Percentiles rank a stretch among this genome's conserved stretches.
Conservation (phyloP, 805 yeast genomes). For the Cyberlindnera amylophila region DNA sequence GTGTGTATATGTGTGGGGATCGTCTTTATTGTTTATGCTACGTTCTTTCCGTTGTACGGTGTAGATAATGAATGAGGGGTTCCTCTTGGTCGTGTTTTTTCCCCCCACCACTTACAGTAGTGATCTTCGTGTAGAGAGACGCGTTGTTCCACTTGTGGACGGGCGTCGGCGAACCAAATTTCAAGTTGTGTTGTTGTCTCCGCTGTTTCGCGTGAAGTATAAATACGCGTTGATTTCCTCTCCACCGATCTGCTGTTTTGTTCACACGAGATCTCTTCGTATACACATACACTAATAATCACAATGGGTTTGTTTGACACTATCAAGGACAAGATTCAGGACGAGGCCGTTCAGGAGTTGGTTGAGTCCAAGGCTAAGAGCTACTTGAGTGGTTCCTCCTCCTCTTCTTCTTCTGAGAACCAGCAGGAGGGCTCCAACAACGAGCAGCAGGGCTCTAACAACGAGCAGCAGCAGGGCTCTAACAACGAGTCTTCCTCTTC, state of each 20-base stretch:
- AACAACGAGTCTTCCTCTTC: too few species aligned
- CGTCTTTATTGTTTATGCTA: too few species aligned
- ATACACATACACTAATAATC: background rate
- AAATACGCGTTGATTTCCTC: constrained; percentile 1
- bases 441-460: background rate
- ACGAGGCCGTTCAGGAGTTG: constrained; percentile 15
- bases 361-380: constrained; percentile 13
- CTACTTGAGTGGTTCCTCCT: constrained; percentile 9
- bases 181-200: constrained; percentile 4
- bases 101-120: too few species aligned
- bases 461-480: background rate
- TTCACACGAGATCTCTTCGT: too few species aligned
- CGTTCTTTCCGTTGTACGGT: background rate
- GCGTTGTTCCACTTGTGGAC: too few species aligned
- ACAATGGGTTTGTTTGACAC: constrained; percentile 24
- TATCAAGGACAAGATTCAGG: constrained; percentile 18
- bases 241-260: too few species aligned
- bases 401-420: background rate
- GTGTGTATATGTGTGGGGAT: background rate
- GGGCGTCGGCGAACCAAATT: constrained; percentile 5
- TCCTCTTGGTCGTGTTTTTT: too few species aligned
- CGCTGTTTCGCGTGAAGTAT: constrained; percentile 1
- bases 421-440: background rate
- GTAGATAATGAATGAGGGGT: background rate
- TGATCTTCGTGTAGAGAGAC: too few species aligned